phyloP scores from a whole-genome alignment of 176 grass and related monocot genomes.

The Pontederia crassipes region DNA sequence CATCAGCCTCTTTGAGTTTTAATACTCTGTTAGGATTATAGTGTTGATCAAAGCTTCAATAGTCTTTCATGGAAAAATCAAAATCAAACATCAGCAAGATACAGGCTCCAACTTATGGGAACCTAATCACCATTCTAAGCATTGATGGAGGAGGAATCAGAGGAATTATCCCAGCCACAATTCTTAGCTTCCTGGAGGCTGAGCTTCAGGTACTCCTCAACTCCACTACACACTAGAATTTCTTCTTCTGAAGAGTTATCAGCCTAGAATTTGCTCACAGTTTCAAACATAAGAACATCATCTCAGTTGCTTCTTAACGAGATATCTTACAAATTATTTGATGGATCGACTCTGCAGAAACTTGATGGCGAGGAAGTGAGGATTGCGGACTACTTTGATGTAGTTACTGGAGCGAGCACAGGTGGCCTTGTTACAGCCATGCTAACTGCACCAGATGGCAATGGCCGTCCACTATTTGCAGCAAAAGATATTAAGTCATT shows the following conservation, averaged over 20 bases:
- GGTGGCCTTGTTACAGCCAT: constrained; percentile 68
- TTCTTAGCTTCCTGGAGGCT: constrained; percentile 69
- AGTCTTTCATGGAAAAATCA: constrained; percentile 23
- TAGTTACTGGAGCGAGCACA: constrained; percentile 75
- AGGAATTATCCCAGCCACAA: constrained; percentile 73
- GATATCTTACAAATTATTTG: neutral
- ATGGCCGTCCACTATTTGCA: constrained; percentile 55
- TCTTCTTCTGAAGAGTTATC: neutral
- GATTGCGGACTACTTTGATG: constrained; percentile 75
- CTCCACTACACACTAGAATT: neutral
- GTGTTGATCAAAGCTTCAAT: too few species aligned
- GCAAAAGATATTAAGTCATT: constrained; percentile 77
- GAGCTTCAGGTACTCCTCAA: constrained; percentile 64
- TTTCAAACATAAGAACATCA: neutral
- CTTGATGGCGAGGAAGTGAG: constrained; percentile 69
- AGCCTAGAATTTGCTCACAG: neutral
- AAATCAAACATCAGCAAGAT: constrained; percentile 25
- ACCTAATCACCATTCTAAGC: constrained; percentile 65
- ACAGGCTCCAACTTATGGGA: constrained; percentile 80
- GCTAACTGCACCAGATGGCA: constrained; percentile 48
- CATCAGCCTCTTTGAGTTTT: too few species aligned
- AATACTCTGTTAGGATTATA: too few species aligned
- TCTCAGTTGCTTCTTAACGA: constrained; percentile 4
- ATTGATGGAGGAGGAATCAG: constrained; percentile 84
- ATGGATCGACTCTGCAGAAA: constrained; percentile 39